A percentile compares a stretch with the other conserved stretches of the same genome.
Evolutionary conservation across 805 yeast genomes (phyloP).

Genomic region (Vanderwaltozyma verrucispora): DNA sequence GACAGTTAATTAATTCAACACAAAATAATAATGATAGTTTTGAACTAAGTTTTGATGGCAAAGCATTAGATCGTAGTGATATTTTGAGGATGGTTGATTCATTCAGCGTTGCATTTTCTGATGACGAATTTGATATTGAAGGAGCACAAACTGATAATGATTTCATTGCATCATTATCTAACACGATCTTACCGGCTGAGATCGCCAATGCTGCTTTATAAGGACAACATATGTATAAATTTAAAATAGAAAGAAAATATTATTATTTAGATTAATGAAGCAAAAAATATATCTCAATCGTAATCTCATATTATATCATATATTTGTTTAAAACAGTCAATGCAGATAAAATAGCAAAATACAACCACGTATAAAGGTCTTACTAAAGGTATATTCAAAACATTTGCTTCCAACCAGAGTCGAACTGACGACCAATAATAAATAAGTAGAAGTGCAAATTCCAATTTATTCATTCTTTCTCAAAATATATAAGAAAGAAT

Average conservation of each 20-base stretch:
- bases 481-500: too few relatives aligned
- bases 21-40: conserved; percentile 20
- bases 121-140: conserved; percentile 14
- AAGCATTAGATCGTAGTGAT: conserved; percentile 35
- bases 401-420: too few relatives aligned
- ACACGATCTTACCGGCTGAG: conserved; percentile 12
- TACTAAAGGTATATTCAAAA: too few relatives aligned
- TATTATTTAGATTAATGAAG: too few relatives aligned
- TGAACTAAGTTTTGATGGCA: conserved; percentile 37
- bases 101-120: conserved; percentile 28
- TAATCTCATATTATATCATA: too few relatives aligned
- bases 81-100: conserved; percentile 33
- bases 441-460: too few relatives aligned
- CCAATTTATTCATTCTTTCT: too few relatives aligned
- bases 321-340: too few relatives aligned
- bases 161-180: conserved; percentile 1
- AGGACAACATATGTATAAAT: background rate
- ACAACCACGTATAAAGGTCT: too few relatives aligned
- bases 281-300: too few relatives aligned
- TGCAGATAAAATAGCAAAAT: too few relatives aligned
- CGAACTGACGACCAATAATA: too few relatives aligned
- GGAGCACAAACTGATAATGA: background rate
- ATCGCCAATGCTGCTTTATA: conserved; percentile 3
- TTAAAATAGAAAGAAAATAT: background rate
- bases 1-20: background rate